Evolutionary conservation across 108 stramenopile genomes (phyloP).

Genomic region (Stephanodiscus triporus): DNA sequence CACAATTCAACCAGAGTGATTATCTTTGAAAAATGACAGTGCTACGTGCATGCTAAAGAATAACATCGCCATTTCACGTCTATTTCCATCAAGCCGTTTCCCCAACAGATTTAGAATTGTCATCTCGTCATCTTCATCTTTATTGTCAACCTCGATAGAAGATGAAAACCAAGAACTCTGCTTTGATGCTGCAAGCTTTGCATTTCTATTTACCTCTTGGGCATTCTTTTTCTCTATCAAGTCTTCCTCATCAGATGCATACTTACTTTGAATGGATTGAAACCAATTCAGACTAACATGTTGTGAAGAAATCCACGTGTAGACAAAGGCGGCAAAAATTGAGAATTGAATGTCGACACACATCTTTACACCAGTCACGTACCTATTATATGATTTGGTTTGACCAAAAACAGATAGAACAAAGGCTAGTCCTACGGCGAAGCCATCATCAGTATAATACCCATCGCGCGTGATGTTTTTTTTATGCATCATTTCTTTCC

Average conservation of each 20-base stretch:
- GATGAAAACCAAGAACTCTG: constrained; percentile 46
- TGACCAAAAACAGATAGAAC: constrained; percentile 55
- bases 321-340: constrained; percentile 2
- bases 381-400: constrained; percentile 40
- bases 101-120: constrained; percentile 46
- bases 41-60: constrained; percentile 58
- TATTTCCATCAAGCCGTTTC: constrained; percentile 55
- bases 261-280: constrained; percentile 56
- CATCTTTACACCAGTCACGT: too few relatives aligned
- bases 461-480: constrained; percentile 56
- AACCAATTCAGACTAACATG: constrained; percentile 61
- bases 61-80: constrained; percentile 59
- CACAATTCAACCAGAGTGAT: neutral
- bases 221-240: constrained; percentile 40
- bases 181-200: constrained; percentile 51
- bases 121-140: constrained; percentile 52
- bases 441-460: constrained; percentile 80
- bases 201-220: constrained; percentile 39
- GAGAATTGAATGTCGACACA: neutral
- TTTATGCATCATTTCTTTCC: constrained; percentile 71
- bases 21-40: constrained; percentile 46
- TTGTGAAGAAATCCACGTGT: neutral
- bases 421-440: constrained; percentile 70
- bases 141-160: constrained; percentile 14
- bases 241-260: constrained; percentile 48